These are phyloP conservation scores for Psilocybe sp. DNA, from an alignment of 768 basidiomycete genomes.

Conservation along the genomic window DNA sequence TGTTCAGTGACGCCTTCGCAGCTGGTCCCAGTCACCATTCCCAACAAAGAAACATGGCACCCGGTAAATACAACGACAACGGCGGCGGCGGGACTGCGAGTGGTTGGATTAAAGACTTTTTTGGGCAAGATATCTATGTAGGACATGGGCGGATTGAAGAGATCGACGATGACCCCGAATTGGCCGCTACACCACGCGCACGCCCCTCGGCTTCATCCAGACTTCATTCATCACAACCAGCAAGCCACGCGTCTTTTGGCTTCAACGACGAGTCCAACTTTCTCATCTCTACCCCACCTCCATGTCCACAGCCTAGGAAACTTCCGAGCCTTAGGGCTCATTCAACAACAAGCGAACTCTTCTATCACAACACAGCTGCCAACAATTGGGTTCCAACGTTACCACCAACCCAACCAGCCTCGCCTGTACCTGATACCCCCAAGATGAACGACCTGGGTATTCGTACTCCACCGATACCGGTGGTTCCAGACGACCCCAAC, in stretches of 20 bases:
- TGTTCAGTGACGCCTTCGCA: slow-evolving; percentile 9
- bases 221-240: neutral
- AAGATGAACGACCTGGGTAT: slow-evolving; percentile 7
- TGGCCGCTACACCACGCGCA: slow-evolving; percentile 13
- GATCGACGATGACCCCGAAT: slow-evolving; percentile 16
- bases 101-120: slow-evolving; percentile 24
- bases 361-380: slow-evolving; percentile 12
- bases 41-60: neutral
- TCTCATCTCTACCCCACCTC: slow-evolving; percentile 24
- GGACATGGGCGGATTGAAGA: slow-evolving; percentile 29
- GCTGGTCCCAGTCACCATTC: slow-evolving; percentile 16
- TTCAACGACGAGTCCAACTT: slow-evolving; percentile 10
- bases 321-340: slow-evolving; percentile 20
- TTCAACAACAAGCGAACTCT: too few species aligned
- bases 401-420: slow-evolving; percentile 6
- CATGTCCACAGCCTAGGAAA: slow-evolving; percentile 17
- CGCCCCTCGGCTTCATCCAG: slow-evolving; percentile 7
- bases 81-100: slow-evolving; percentile 15
- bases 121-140: slow-evolving; percentile 19
- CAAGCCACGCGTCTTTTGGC: slow-evolving; percentile 8
- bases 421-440: slow-evolving; percentile 6
- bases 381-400: slow-evolving; percentile 9
- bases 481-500: slow-evolving; percentile 15
- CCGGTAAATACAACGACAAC: slow-evolving; percentile 10
- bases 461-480: slow-evolving; percentile 3